Percentiles rank a stretch among this genome's conserved stretches.
phyloP scores from a whole-genome alignment of 1,139 yeast genomes.

The Arxiozyma heterogenica region DNA sequence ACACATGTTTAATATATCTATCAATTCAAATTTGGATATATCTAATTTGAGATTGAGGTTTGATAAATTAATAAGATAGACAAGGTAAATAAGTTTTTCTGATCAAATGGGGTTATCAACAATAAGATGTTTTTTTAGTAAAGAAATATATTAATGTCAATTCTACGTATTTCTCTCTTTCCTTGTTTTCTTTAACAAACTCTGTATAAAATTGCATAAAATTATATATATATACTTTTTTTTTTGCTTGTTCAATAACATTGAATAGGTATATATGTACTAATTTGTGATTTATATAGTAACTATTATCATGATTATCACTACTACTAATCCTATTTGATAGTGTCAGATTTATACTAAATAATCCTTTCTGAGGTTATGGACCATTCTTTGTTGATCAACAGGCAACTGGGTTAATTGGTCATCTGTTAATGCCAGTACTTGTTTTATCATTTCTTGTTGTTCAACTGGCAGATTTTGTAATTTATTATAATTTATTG shows the following conservation, averaged over 20 bases:
- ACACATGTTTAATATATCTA: too few species aligned
- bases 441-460: constrained; percentile 58
- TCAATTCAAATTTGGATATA: too few species aligned
- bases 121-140: too few species aligned
- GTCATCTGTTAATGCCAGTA: constrained; percentile 46
- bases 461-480: constrained; percentile 40
- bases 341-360: constrained; percentile 19
- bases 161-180: neutral
- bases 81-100: too few species aligned
- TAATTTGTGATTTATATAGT: neutral
- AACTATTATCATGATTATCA: too few species aligned
- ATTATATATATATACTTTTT: too few species aligned
- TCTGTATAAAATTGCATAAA: too few species aligned
- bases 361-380: constrained; percentile 49
- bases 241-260: neutral
- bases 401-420: constrained; percentile 49
- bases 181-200: neutral
- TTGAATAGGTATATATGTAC: too few species aligned
- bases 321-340: too few species aligned
- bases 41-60: too few species aligned
- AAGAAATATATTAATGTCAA: neutral
- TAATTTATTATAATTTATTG: constrained; percentile 16
- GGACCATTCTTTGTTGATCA: constrained; percentile 55
- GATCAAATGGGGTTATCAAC: too few species aligned
- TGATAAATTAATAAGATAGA: too few species aligned